A percentile compares a stretch with the other conserved stretches of the same genome.
Evolutionary conservation across 2,329 filamentous ascomycete genomes (phyloP).

Genomic region (Cercospora zeae-maydis): DNA sequence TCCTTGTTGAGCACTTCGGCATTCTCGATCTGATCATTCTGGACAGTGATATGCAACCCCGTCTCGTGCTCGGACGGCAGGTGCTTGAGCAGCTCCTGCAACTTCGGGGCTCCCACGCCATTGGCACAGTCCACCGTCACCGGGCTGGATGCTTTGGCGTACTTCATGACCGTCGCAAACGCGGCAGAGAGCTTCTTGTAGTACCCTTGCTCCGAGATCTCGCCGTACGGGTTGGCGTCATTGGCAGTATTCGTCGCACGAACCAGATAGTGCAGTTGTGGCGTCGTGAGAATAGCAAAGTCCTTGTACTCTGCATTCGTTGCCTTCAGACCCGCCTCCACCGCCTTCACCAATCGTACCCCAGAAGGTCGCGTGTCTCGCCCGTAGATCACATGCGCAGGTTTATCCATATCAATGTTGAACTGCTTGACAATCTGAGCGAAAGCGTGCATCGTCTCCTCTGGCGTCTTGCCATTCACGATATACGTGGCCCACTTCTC

Average conservation of each 20-base stretch:
- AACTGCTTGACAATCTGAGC: conserved; percentile 69
- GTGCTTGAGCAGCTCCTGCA: conserved; percentile 79
- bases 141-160: conserved; percentile 67
- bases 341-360: conserved; percentile 72
- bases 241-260: conserved; percentile 91
- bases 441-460: conserved; percentile 73
- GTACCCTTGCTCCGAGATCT: conserved; percentile 85
- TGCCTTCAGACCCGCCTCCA: conserved; percentile 75
- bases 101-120: conserved; percentile 89
- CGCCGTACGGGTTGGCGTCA: conserved; percentile 81
- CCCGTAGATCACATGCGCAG: conserved; percentile 81
- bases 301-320: conserved; percentile 72
- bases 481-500: conserved; percentile 83
- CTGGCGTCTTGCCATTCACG: conserved; percentile 76
- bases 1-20: conserved; percentile 83
- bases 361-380: conserved; percentile 92
- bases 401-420: conserved; percentile 65
- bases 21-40: conserved; percentile 90
- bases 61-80: conserved; percentile 62
- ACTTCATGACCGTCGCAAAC: conserved; percentile 77
- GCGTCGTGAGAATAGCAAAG: conserved; percentile 89
- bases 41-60: conserved; percentile 74
- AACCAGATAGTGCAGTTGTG: conserved; percentile 95
- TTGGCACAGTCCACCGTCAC: conserved; percentile 94
- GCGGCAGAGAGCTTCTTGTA: conserved; percentile 87